phyloP scores from a whole-genome alignment of 345 rosid genomes.

The Camelina laxa region DNA sequence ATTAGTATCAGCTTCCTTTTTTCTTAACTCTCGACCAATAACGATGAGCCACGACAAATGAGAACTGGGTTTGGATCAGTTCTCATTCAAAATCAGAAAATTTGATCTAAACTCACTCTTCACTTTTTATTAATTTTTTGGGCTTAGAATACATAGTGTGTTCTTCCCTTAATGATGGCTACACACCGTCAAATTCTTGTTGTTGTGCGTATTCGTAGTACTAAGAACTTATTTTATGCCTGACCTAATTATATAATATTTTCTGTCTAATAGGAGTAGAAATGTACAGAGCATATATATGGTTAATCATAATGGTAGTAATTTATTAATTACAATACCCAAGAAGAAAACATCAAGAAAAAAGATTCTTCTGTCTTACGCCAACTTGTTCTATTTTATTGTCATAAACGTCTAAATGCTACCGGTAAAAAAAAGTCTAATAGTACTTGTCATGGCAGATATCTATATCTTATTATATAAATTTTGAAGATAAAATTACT shows the following conservation, averaged over 20 bases:
- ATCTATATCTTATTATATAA: no score
- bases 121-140: no score
- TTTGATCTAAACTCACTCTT: no score
- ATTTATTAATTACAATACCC: conserved; percentile 44
- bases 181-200: conserved; percentile 38
- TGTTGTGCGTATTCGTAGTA: not conserved
- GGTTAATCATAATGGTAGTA: conserved; percentile 41
- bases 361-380: conserved; percentile 47
- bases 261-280: conserved; percentile 27
- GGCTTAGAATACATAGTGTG: no score
- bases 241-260: not conserved
- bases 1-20: no score
- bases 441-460: conserved; percentile 26
- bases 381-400: conserved; percentile 41
- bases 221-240: conserved; percentile 23
- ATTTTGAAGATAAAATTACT: no score
- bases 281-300: conserved; percentile 46
- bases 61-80: no score
- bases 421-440: conserved; percentile 29
- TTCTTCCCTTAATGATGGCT: no score
- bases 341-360: conserved; percentile 49
- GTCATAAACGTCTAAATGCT: conserved; percentile 30
- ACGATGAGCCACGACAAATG: no score
- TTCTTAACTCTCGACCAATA: no score
- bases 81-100: no score